Conservation (phyloP, 2,329 filamentous ascomycete genomes). For the Cladosporium halotolerans region DNA sequence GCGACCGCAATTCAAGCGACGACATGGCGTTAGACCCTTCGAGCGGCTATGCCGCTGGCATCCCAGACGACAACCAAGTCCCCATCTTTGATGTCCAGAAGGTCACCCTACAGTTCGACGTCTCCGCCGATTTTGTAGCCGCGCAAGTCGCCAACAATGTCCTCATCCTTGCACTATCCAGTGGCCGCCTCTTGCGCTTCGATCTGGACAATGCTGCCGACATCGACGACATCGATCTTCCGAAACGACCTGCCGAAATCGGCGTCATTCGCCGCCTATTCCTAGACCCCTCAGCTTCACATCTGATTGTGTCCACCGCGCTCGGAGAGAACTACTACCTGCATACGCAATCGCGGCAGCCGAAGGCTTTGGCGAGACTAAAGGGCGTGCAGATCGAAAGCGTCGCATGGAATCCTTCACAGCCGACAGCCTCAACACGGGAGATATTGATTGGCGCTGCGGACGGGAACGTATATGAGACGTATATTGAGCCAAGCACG, state of each 20-base stretch:
- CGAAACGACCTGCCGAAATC: conserved; percentile 83
- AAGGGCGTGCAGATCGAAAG: conserved; percentile 84
- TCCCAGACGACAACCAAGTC: conserved; percentile 32
- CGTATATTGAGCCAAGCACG: conserved; percentile 85
- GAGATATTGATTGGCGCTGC: conserved; percentile 87
- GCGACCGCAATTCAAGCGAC: not conserved
- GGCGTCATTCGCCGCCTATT: conserved; percentile 94
- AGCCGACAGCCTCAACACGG: conserved; percentile 86
- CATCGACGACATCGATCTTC: conserved; percentile 97
- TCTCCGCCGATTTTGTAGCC: conserved; percentile 91
- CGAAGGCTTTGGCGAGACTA: conserved; percentile 71
- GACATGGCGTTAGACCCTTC: conserved; percentile 21
- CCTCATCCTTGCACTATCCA: conserved; percentile 83
- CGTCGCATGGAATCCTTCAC: conserved; percentile 88
- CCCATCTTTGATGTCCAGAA: conserved; percentile 93
- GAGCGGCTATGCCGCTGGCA: conserved; percentile 24
- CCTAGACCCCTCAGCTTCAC: conserved; percentile 91
- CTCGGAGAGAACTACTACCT: conserved; percentile 97
- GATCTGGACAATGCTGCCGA: conserved; percentile 90
- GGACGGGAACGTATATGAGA: conserved; percentile 94
- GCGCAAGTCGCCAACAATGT: conserved; percentile 98
- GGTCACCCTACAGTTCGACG: conserved; percentile 88
- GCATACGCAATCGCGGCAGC: conserved; percentile 86
- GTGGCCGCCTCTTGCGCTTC: conserved; percentile 86
- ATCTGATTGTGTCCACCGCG: conserved; percentile 84